A percentile compares a stretch with the other conserved stretches of the same genome.
Conservation (phyloP, 768 basidiomycete genomes). For the Collybia nuda region DNA sequence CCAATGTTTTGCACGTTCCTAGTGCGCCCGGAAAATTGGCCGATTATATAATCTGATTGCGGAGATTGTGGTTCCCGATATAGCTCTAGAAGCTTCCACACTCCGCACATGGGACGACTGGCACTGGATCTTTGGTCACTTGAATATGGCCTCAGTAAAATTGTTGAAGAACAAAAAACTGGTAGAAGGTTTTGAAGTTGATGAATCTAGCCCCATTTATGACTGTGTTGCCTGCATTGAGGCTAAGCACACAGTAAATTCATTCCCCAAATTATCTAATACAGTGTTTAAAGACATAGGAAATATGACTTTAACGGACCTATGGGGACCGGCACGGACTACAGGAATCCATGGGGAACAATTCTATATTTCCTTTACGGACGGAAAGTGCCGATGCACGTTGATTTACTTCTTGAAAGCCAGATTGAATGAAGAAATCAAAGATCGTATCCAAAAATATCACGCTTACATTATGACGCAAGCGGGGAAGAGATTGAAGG, state of each 20-base stretch:
- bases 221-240: conserved; percentile 22
- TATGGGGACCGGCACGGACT: not conserved
- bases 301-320: not conserved
- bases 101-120: conserved; percentile 23
- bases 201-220: conserved; percentile 17
- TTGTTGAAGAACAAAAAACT: conserved; percentile 24
- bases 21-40: conserved; percentile 1
- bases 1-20: no score
- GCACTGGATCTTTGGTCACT: conserved; percentile 24
- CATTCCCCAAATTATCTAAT: not conserved
- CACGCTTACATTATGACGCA: not conserved
- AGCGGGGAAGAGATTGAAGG: not conserved
- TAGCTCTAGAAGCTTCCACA: not conserved
- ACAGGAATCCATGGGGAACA: not conserved
- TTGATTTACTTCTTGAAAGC: not conserved
- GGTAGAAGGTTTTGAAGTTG: conserved; percentile 26
- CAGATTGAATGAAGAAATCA: not conserved
- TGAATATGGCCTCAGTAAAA: conserved; percentile 19
- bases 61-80: conserved; percentile 3
- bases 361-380: not conserved
- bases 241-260: conserved; percentile 13
- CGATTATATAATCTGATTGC: conserved; percentile 19
- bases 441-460: not conserved
- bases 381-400: conserved; percentile 10
- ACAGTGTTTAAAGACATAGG: not conserved